These are phyloP conservation scores for Boletus eberwhitei DNA, from an alignment of 768 basidiomycete genomes.

Conservation along the genomic window DNA sequence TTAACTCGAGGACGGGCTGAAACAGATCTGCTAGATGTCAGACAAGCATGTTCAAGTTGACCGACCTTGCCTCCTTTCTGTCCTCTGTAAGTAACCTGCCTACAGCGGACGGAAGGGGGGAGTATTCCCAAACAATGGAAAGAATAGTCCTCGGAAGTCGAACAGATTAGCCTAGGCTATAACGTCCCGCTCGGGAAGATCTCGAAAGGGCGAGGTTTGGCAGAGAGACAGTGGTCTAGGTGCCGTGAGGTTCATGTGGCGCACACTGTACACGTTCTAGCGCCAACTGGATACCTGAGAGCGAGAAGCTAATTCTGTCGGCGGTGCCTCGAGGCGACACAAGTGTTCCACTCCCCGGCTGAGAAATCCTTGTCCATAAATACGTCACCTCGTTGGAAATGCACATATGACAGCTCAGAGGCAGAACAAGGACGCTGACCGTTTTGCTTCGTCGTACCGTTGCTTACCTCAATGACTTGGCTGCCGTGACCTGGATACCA, in stretches of 20 bases:
- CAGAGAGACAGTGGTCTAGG: not conserved
- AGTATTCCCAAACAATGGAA: not conserved
- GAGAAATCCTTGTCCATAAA: not conserved
- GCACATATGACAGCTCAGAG: not conserved
- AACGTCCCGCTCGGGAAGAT: not conserved
- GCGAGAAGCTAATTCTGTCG: not conserved
- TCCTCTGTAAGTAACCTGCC: conserved; percentile 17
- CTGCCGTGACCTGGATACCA: no score
- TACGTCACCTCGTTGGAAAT: not conserved
- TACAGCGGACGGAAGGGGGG: conserved; percentile 27
- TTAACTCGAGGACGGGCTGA: not conserved
- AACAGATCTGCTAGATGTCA: not conserved
- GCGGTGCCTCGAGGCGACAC: not conserved
- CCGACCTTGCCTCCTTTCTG: conserved; percentile 17
- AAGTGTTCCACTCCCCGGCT: not conserved
- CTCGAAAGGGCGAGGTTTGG: not conserved
- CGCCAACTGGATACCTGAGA: not conserved
- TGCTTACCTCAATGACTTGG: not conserved
- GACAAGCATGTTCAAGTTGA: not conserved
- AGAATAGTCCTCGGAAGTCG: not conserved
- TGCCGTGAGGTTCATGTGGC: not conserved
- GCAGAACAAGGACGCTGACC: not conserved
- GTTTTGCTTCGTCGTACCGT: not conserved
- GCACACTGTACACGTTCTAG: not conserved
- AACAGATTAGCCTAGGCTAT: not conserved